Percentiles rank a stretch among this genome's conserved stretches.
phyloP scores from a whole-genome alignment of 1,284 basidiomycete species.

The Salmacisia buchloeana region DNA sequence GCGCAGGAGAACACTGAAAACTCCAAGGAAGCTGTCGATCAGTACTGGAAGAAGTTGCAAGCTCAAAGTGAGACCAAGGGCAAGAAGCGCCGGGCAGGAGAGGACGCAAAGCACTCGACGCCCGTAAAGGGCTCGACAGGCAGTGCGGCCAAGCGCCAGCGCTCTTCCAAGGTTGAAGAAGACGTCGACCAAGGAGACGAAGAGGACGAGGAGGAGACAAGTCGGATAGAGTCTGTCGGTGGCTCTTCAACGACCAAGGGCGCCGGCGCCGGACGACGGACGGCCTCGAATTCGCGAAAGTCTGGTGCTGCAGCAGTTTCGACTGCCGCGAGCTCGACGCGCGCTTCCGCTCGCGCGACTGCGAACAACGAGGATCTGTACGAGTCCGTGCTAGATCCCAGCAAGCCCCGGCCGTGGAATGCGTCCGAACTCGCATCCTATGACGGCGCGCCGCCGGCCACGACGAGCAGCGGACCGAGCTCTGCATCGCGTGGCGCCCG shows the following conservation, averaged over 20 bases:
- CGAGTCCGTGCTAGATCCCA: not conserved
- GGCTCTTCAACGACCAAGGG: too few relatives aligned
- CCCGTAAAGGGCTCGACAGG: too few relatives aligned
- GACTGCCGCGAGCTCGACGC: not conserved
- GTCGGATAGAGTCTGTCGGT: too few relatives aligned
- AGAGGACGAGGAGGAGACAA: constrained; percentile 13
- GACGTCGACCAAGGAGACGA: constrained; percentile 18
- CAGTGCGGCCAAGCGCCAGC: too few relatives aligned
- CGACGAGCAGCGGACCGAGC: not conserved
- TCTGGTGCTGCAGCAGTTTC: not conserved
- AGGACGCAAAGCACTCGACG: not conserved
- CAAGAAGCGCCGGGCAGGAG: not conserved
- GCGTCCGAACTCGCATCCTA: constrained; percentile 6
- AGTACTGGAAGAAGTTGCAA: constrained; percentile 27
- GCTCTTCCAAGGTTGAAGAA: too few relatives aligned
- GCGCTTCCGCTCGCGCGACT: too few relatives aligned
- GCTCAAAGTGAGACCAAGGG: not conserved
- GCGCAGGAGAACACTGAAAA: constrained; percentile 11
- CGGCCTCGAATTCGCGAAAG: not conserved
- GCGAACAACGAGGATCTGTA: too few relatives aligned
- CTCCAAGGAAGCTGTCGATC: constrained; percentile 14
- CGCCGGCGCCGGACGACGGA: constrained; percentile 5
- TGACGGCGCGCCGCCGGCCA: constrained; percentile 8
- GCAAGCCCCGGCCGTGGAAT: constrained; percentile 6
- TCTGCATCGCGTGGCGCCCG: too few relatives aligned